Conservation (phyloP, 1,284 basidiomycete genomes). For the Ustilago curta region DNA sequence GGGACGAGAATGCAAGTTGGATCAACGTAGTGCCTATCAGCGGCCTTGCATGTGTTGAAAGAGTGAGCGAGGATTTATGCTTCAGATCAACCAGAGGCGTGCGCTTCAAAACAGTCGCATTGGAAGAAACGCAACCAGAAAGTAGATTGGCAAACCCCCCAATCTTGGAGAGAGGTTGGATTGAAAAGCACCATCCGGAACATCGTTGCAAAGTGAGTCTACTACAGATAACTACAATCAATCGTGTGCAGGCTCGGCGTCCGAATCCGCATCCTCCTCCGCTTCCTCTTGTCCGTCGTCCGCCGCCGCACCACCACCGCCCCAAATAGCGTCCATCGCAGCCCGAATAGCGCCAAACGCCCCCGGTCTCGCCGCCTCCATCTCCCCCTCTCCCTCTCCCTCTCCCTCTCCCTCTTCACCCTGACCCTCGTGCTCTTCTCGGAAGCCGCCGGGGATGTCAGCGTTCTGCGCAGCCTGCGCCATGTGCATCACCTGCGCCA, state of each 20-base stretch:
- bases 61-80: too few species aligned
- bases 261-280: neutral
- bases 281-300: conserved; percentile 16
- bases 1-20: too few species aligned
- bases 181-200: neutral
- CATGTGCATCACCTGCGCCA: conserved; percentile 55
- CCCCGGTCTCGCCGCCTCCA: conserved; percentile 9
- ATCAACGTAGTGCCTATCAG: too few species aligned
- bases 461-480: conserved; percentile 22
- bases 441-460: conserved; percentile 43
- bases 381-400: conserved; percentile 16
- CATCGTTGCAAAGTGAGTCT: too few species aligned
- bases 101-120: too few species aligned
- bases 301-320: conserved; percentile 9
- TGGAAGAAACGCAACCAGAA: too few species aligned
- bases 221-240: too few species aligned
- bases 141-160: too few species aligned
- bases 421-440: conserved; percentile 1
- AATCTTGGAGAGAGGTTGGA: neutral
- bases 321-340: conserved; percentile 46
- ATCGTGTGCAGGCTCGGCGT: neutral
- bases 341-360: conserved; percentile 40
- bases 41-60: too few species aligned
- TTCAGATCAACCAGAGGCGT: too few species aligned
- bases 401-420: conserved; percentile 6